Percentiles rank a stretch among this genome's conserved stretches.
Evolutionary conservation across 2,329 filamentous ascomycete genomes (phyloP).

Genomic region (Pseudocercospora fijiensis): DNA sequence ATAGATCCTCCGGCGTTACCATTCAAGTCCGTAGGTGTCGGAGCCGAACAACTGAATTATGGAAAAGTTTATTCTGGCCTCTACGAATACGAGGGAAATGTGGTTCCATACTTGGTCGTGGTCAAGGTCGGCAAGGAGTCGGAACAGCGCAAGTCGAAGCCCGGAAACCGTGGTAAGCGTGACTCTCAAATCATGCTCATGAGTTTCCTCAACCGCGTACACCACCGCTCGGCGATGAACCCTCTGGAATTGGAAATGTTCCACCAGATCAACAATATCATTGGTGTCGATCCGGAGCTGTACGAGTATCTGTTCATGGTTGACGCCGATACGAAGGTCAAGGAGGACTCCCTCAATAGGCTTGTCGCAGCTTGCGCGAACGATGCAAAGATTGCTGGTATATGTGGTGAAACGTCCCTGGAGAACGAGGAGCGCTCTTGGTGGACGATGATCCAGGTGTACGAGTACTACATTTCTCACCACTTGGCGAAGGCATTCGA

Average conservation of each 20-base stretch:
- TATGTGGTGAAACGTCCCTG: conserved; percentile 93
- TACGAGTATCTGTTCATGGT: conserved; percentile 98
- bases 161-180: conserved; percentile 96
- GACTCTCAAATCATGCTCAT: conserved; percentile 95
- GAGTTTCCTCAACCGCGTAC: conserved; percentile 97
- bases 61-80: conserved; percentile 98
- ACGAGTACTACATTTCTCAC: conserved; percentile 99
- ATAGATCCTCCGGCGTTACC: conserved; percentile 90
- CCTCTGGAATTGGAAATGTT: conserved; percentile 97
- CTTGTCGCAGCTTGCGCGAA: conserved; percentile 90
- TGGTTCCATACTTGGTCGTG: conserved; percentile 92
- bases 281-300: conserved; percentile 93
- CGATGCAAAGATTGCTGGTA: conserved; percentile 93
- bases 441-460: conserved; percentile 99
- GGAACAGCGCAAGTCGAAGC: conserved; percentile 85
- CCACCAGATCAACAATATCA: conserved; percentile 99
- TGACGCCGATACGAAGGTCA: conserved; percentile 93
- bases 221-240: conserved; percentile 90
- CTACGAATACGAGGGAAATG: conserved; percentile 96
- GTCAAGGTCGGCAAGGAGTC: conserved; percentile 98
- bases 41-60: conserved; percentile 92
- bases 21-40: conserved; percentile 87
- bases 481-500: conserved; percentile 96
- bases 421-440: conserved; percentile 93
- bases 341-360: conserved; percentile 86